These are phyloP conservation scores for Syzygium oleosum DNA, from an alignment of 345 rosid species.

Conservation along the genomic window DNA sequence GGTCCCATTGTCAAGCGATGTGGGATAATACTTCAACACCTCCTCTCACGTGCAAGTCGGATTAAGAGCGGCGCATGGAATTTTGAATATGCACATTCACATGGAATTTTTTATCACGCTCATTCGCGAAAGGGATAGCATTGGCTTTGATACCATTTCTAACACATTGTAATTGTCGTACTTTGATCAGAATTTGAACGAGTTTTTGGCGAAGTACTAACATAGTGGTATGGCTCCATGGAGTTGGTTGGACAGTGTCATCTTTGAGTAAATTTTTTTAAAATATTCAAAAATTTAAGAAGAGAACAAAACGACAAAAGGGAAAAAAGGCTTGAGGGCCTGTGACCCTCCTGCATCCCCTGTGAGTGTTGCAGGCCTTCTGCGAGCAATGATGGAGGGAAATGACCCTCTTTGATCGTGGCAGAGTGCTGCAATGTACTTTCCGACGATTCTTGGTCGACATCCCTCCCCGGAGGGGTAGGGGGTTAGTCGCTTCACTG, in stretches of 20 bases:
- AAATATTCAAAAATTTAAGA: background rate
- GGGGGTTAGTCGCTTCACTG: background rate
- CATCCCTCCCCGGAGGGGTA: background rate
- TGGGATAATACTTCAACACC: too few species aligned
- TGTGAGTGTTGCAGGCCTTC: background rate
- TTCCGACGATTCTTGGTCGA: background rate
- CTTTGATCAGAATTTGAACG: background rate
- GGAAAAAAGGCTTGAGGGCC: background rate
- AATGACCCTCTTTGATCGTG: background rate
- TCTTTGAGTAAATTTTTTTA: background rate
- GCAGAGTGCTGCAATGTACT: background rate
- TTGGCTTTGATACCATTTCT: too few species aligned
- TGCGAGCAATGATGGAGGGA: background rate
- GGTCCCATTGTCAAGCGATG: too few species aligned
- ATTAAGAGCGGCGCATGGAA: too few species aligned
- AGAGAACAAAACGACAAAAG: background rate
- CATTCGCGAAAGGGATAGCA: too few species aligned
- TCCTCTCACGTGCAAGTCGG: too few species aligned
- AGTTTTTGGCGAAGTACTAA: background rate
- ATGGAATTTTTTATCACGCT: too few species aligned
- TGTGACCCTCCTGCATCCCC: background rate
- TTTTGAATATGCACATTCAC: too few species aligned
- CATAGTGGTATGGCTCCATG: background rate
- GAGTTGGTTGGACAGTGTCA: background rate
- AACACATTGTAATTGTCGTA: background rate